Evolutionary conservation across 2,329 filamentous ascomycete genomes (phyloP).

Genomic region (Aureobasidium uvarum): DNA sequence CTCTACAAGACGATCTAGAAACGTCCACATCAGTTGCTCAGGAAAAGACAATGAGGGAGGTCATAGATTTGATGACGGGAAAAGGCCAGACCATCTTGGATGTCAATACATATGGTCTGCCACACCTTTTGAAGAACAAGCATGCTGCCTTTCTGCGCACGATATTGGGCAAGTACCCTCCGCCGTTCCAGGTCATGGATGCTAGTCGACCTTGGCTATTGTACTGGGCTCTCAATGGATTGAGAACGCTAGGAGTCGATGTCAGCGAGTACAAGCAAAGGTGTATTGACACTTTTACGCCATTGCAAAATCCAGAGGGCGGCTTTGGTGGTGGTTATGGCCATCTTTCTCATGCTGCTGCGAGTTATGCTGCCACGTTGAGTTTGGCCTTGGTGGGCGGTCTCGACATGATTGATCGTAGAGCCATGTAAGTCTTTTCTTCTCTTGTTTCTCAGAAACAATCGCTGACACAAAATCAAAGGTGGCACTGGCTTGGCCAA

Average conservation of each 20-base stretch:
- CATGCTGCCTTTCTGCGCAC: constrained; percentile 62
- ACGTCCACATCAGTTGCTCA: constrained; percentile 70
- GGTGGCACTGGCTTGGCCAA: constrained; percentile 81
- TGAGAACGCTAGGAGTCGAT: constrained; percentile 76
- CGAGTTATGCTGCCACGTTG: constrained; percentile 81
- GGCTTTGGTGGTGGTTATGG: constrained; percentile 95
- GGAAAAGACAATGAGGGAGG: constrained; percentile 64
- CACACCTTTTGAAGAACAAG: constrained; percentile 64
- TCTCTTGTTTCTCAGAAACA: not conserved
- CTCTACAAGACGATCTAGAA: constrained; percentile 62
- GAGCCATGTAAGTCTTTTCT: constrained; percentile 59
- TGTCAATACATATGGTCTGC: constrained; percentile 68
- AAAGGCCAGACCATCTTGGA: constrained; percentile 50
- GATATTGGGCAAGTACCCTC: constrained; percentile 60
- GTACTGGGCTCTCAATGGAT: constrained; percentile 82
- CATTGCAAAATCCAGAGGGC: constrained; percentile 78
- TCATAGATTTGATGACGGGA: constrained; percentile 64
- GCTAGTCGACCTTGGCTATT: constrained; percentile 90
- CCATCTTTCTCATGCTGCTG: constrained; percentile 83
- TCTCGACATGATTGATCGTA: constrained; percentile 72
- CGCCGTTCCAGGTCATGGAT: constrained; percentile 71
- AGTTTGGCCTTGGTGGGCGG: constrained; percentile 76
- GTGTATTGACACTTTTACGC: constrained; percentile 66
- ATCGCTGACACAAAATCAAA: constrained; percentile 35
- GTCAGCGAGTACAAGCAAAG: constrained; percentile 62